These are phyloP conservation scores for Zasmidium citrigriseum DNA, from an alignment of 2,329 filamentous ascomycete genomes.

Conservation along the genomic window DNA sequence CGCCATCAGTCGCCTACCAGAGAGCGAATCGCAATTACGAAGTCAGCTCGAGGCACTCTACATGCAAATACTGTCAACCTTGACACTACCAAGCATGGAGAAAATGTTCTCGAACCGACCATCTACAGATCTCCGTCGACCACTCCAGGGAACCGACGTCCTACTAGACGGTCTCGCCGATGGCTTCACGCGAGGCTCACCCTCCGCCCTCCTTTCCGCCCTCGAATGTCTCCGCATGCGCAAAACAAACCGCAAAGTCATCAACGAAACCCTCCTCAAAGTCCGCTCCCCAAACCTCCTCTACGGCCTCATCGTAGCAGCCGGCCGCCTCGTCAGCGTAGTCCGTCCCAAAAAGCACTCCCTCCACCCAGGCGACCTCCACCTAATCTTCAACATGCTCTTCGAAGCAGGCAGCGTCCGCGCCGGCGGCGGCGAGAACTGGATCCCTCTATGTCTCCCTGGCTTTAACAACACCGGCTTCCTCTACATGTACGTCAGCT, in stretches of 20 bases:
- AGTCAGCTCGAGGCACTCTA: constrained; percentile 91
- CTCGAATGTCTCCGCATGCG: constrained; percentile 91
- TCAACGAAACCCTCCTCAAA: constrained; percentile 86
- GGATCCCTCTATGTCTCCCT: constrained; percentile 93
- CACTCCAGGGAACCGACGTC: constrained; percentile 86
- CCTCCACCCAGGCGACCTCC: constrained; percentile 89
- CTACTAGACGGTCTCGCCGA: constrained; percentile 90
- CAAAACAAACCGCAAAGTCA: constrained; percentile 80
- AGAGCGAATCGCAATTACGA: constrained; percentile 85
- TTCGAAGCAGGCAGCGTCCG: constrained; percentile 93
- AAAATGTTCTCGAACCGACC: constrained; percentile 87
- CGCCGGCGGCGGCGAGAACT: constrained; percentile 91
- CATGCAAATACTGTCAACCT: constrained; percentile 95
- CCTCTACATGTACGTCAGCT: constrained; percentile 99
- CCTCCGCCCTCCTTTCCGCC: constrained; percentile 82
- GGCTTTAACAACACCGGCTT: constrained; percentile 97
- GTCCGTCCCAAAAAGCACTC: constrained; percentile 93
- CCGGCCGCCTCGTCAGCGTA: constrained; percentile 90
- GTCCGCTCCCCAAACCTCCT: constrained; percentile 75
- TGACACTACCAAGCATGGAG: constrained; percentile 83
- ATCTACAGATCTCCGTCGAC: constrained; percentile 88
- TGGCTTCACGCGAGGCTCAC: constrained; percentile 89
- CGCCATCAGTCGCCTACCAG: constrained; percentile 86
- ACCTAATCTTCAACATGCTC: constrained; percentile 98
- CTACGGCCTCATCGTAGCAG: constrained; percentile 91